Evolutionary conservation across 2,329 filamentous ascomycete genomes (phyloP), one percentile per base, ranked within the genome.

Genomic region (Gnomoniopsis smithogilvyi): DNA sequence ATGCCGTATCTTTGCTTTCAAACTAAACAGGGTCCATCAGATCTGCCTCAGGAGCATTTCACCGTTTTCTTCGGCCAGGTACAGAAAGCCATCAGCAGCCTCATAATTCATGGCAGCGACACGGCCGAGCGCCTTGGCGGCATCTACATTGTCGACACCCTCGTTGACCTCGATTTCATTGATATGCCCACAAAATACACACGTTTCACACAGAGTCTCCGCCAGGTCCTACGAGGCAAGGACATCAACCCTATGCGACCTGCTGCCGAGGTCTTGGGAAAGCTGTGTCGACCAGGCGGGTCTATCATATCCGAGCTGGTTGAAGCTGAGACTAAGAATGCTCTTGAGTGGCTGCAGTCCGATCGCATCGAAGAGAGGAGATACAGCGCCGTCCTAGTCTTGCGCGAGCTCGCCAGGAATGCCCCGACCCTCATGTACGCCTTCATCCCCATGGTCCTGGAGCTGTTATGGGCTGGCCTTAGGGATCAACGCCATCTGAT

Each of bases 161-260:
- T 99, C 56, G 94, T 98, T 73, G 93, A 97, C 72, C 97, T 98
- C 72, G 94, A 97, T 67, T 94, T 93, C 60, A 91, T 97, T 67
- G 96, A 99, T 76, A 86, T 91, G 24, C 92, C 91, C 38, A 87
- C 92, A 68, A 98, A 98, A 75, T 96, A 95, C 60, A 96, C 94
- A 33, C 87, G 95, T 57, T 99, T 98, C 70, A 92, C 92, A 49
- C 92, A 92, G 64, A 96, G 94, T 68, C 84, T 99, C 61, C 90
- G 93, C 66, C 90, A 86, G 51, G 89, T 97, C 43, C 81, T 99
- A 66, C 86, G 93, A 67, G 94, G 94, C 63, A 96, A 93, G 71
- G 95, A 99, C 68, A 91, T 91, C 64, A 87, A 87, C 56, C 92
- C 95, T 22, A 94, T 99, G 88, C 86, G 96, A 58, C 87, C 91